A percentile compares a stretch with the other conserved stretches of the same genome.
These are phyloP conservation scores for Cucurbita maxima DNA, from an alignment of 306 rosid species.

Conservation along the genomic window DNA sequence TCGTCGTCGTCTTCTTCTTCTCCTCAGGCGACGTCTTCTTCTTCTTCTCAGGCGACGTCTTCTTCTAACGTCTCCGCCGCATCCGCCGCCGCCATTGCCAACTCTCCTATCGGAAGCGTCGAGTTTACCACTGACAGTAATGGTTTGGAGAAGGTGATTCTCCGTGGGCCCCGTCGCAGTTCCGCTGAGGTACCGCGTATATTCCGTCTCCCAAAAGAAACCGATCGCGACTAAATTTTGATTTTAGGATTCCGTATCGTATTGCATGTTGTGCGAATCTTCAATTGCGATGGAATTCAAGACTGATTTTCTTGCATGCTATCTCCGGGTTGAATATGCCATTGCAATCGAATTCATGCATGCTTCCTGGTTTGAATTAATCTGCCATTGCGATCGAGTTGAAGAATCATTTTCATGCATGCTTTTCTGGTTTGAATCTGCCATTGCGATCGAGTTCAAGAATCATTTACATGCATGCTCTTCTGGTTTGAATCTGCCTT, in stretches of 20 bases:
- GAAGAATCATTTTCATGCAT: too few relatives aligned
- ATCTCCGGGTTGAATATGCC: neutral
- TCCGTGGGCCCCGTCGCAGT: slow-evolving; percentile 31
- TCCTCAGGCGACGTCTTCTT: neutral
- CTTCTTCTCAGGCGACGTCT: neutral
- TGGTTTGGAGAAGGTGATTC: slow-evolving; percentile 38
- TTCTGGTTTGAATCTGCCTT: too few relatives aligned
- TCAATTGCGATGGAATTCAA: too few relatives aligned
- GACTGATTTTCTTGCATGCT: neutral
- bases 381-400: too few relatives aligned
- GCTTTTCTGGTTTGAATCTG: too few relatives aligned
- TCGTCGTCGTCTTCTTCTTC: neutral
- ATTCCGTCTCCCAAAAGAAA: neutral
- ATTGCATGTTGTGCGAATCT: neutral
- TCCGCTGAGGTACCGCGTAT: slow-evolving; percentile 21
- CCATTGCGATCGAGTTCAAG: too few relatives aligned
- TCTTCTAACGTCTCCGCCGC: neutral
- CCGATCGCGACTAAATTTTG: neutral
- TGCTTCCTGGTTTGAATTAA: neutral
- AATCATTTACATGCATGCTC: too few relatives aligned
- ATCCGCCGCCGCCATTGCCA: neutral
- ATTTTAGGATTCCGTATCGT: neutral
- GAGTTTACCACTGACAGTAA: slow-evolving; percentile 46
- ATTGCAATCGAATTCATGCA: neutral
- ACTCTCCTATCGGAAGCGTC: neutral